Evolutionary conservation across 805 yeast genomes (phyloP).

Genomic region (Saccharomyces mikatae): DNA sequence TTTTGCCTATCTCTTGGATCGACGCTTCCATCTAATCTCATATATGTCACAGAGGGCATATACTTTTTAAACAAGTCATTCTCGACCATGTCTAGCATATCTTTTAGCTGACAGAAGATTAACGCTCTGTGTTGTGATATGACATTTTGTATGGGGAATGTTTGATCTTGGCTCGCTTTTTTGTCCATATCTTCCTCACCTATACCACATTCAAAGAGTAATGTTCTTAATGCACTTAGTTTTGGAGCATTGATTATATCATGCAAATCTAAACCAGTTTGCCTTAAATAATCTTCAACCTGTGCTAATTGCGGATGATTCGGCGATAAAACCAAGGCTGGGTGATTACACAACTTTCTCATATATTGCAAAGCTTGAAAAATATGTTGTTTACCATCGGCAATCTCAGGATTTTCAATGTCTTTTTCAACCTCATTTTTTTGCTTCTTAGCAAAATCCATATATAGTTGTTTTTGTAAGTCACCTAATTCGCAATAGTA

Average conservation of each 20-base stretch:
- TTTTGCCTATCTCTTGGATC: conserved; percentile 89
- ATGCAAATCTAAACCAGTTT: conserved; percentile 50
- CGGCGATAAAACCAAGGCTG: conserved; percentile 76
- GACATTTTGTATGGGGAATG: conserved; percentile 39
- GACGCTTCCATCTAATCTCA: conserved; percentile 91
- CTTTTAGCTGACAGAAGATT: conserved; percentile 92
- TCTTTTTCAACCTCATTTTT: conserved; percentile 63
- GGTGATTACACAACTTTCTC: conserved; percentile 96
- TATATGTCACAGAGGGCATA: conserved; percentile 86
- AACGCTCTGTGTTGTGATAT: conserved; percentile 93
- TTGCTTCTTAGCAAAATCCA: conserved; percentile 82
- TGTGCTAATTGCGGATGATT: conserved; percentile 75
- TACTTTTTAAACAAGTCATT: conserved; percentile 71
- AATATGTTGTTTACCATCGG: conserved; percentile 73
- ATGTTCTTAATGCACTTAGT: conserved; percentile 67
- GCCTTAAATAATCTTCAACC: conserved; percentile 52
- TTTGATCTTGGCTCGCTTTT: conserved; percentile 31
- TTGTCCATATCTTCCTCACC: conserved; percentile 33
- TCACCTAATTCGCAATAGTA: conserved; percentile 94
- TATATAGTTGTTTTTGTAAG: conserved; percentile 77
- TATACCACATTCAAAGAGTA: conserved; percentile 88
- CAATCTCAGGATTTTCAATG: conserved; percentile 39
- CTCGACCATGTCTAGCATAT: conserved; percentile 96
- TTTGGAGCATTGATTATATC: conserved; percentile 89
- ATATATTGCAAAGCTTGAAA: conserved; percentile 96